phyloP scores from a whole-genome alignment of 2,329 filamentous ascomycete species.

The Colletotrichum tabaci region DNA sequence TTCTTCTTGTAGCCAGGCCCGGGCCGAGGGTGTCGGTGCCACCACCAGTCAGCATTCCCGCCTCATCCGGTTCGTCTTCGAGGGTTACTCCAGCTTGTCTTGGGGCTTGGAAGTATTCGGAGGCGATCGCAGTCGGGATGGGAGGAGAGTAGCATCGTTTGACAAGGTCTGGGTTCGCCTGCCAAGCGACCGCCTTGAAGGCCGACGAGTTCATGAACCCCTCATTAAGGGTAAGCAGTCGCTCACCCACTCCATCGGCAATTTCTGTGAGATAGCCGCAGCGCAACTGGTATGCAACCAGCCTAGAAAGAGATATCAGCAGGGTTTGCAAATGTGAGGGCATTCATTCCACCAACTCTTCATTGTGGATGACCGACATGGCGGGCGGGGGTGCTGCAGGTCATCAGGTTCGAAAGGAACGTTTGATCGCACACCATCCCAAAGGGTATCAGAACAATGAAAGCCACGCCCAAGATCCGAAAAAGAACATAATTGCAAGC shows the following conservation, averaged over 20 bases:
- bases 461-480: constrained; percentile 15
- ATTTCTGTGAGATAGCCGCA: constrained; percentile 85
- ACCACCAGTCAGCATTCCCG: constrained; percentile 79
- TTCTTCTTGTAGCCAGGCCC: constrained; percentile 76
- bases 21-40: constrained; percentile 79
- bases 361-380: constrained; percentile 62
- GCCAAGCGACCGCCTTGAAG: constrained; percentile 88
- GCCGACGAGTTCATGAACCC: constrained; percentile 83
- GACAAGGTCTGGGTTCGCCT: constrained; percentile 79
- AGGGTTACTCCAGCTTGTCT: constrained; percentile 75
- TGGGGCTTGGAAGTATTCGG: constrained; percentile 86
- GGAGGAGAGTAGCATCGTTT: constrained; percentile 90
- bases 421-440: constrained; percentile 28
- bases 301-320: constrained; percentile 61
- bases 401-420: constrained; percentile 31
- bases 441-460: constrained; percentile 23
- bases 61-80: constrained; percentile 80
- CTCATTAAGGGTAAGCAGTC: constrained; percentile 86
- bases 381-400: constrained; percentile 26
- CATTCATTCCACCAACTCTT: constrained; percentile 54
- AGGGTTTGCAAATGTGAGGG: not conserved
- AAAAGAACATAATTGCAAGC: constrained; percentile 40
- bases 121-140: constrained; percentile 85
- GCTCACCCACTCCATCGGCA: constrained; percentile 87
- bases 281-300: constrained; percentile 86